A percentile compares a stretch with the other conserved stretches of the same genome.
Evolutionary conservation across 768 basidiomycete species (phyloP).

Genomic region (Mycena olivaceomarginata): DNA sequence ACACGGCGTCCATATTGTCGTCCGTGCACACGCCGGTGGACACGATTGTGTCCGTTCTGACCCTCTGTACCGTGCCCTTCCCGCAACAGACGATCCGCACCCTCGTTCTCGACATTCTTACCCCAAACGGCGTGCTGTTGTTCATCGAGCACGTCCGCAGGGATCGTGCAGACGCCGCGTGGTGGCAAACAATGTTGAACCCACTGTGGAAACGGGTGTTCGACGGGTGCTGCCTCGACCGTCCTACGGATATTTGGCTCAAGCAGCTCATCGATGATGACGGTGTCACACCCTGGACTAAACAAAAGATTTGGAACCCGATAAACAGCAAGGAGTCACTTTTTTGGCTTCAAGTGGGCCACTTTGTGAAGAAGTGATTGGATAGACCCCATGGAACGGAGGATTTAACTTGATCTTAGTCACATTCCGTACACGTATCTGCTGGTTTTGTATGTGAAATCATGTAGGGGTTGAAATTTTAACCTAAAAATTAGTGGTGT

Average conservation of each 20-base stretch:
- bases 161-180: constrained; percentile 69
- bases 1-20: constrained; percentile 68
- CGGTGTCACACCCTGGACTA: constrained; percentile 69
- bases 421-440: neutral
- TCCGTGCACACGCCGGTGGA: constrained; percentile 63
- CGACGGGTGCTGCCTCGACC: constrained; percentile 80
- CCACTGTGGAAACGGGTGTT: constrained; percentile 78
- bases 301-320: constrained; percentile 65
- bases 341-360: constrained; percentile 76
- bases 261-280: constrained; percentile 53
- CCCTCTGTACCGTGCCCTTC: constrained; percentile 78
- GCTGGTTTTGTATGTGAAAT: too few species aligned
- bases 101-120: constrained; percentile 72
- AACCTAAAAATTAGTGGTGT: too few species aligned
- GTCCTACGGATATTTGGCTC: constrained; percentile 71
- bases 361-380: constrained; percentile 67
- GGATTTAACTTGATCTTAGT: neutral
- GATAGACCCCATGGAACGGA: neutral
- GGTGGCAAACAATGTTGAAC: constrained; percentile 86
- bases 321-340: constrained; percentile 70
- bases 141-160: constrained; percentile 84
- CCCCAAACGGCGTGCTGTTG: constrained; percentile 78
- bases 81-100: constrained; percentile 68
- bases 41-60: constrained; percentile 79
- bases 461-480: too few species aligned